Evolutionary conservation across 441 rosid species (phyloP), one percentile per base, ranked within the genome.

Genomic region (Croton setiger): DNA sequence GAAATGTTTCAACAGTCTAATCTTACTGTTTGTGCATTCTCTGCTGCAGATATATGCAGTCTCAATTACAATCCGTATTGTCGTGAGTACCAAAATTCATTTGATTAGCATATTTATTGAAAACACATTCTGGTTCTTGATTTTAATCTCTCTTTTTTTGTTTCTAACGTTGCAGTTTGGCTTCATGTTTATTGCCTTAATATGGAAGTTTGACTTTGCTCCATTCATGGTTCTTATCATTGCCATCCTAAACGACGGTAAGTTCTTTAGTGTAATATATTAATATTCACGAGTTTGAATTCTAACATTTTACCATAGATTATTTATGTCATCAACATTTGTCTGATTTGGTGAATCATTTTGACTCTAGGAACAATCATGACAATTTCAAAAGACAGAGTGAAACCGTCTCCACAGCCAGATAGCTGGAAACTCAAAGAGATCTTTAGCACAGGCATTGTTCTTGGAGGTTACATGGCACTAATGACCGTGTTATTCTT

Each of bases 221-320:
- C 94, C 96, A 13, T 91, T 91, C 87, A 91, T 91, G 97, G 95
- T 91, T 79, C 76, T 93, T 35, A 87, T 91, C 58, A 89, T 91
- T 57, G 98, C 97, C 68, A 91, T 91, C 57, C 79, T 89, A 58
- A 93, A 93, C 18, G 97, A 93, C 3, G 97, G 98, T 93, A 59
- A 87, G 87, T 58, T 65, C 57, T 66, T 49, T 47, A 39, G 55
- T 60, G 3, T 66, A 23, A 48, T 48, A 14, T 64, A 7, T 7
- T 17, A 62, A 35, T 35, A 39, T 20, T 14, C 4, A n/a, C 33
- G 39, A 36, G 12, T 48, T 68, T 10, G 18, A 27, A 27, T 10
- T 60, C 21, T 17, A 10, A 9, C 37, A 12, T 60, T 48, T 47
- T 64, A 27, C 18, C 35, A 41, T 27, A 27, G 31, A 0, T 60